Evolutionary conservation across 192 early-diverging fungal species (phyloP).

Genomic region (Entomortierella parvispora): DNA sequence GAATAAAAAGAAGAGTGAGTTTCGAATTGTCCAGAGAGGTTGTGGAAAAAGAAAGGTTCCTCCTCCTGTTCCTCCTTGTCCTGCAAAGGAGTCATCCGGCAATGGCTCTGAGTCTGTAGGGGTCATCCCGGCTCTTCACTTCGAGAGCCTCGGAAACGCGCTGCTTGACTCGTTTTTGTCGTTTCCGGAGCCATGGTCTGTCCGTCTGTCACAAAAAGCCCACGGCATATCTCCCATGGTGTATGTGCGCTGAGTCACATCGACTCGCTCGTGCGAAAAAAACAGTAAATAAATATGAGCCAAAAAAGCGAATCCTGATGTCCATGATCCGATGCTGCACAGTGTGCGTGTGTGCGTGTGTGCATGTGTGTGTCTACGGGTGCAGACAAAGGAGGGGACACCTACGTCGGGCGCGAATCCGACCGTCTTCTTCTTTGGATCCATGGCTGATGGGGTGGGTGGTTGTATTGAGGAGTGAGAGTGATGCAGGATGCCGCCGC

Average conservation of each 20-base stretch:
- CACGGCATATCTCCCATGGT: neutral
- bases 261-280: conserved; percentile 8
- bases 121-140: too few species aligned
- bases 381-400: neutral
- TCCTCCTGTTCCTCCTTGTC: neutral
- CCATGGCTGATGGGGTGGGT: conserved; percentile 15
- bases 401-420: conserved; percentile 50
- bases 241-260: conserved; percentile 27
- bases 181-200: conserved; percentile 1
- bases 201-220: too few species aligned
- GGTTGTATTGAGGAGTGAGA: neutral
- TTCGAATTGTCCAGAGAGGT: too few species aligned
- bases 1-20: neutral
- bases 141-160: too few species aligned
- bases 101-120: too few species aligned
- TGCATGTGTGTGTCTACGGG: neutral
- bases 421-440: conserved; percentile 54
- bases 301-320: neutral
- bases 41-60: conserved; percentile 6
- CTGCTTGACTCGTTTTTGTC: too few species aligned
- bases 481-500: neutral
- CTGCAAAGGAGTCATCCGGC: too few species aligned
- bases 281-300: neutral
- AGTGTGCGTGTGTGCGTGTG: too few species aligned
- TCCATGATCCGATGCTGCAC: too few species aligned